Base-by-base conservation (phyloP, 78 protist genomes). In the Polysphondylium violaceum region DNA sequence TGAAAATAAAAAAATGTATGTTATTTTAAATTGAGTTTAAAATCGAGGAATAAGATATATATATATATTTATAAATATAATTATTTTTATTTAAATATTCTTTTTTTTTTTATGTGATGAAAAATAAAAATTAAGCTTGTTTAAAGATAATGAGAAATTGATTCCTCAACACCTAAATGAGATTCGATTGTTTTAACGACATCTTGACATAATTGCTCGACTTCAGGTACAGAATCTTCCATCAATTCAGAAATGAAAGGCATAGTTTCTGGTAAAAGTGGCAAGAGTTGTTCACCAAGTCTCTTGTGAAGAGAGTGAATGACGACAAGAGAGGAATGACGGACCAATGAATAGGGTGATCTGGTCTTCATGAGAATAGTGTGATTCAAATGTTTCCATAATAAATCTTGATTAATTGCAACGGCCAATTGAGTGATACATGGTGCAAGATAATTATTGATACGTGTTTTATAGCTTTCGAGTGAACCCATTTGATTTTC, bases 181-280 rank as follows among this genome's bases (percentile, higher is more conserved):
- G 55, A n/a, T 56, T 94, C 96, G 50, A 94, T 94, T 9, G 76
- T 78, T 17, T 76, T 68, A 8, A 94, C 83, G 0, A 72, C 33
- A 31, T 87, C 87, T 76, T 94, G 96, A 40, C 75, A 33, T 40
- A 35, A 25, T 47, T 38, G 50, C 47, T 94, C 96, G n/a, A 94
- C 94, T 23, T 94, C 92, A 16, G 74, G 91, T 23, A 50, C 79
- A 2, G 88, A 78, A 53, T 94, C 96, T 78, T 95, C 97, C 41
- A 95, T 27, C 14, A 87, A 69, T 74, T 95, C 97, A 38, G 95
- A 87, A 12, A 95, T 61, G 85, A 87, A 92, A 33, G 95, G 94
- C 16, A 95, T 76, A 0, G 94, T 93, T 76, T 95, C 97, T n/a
- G 97, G 97, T 67, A 95, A 63, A 33, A 93, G 55, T 4, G 72